Evolutionary conservation across 768 basidiomycete genomes (phyloP).

Genomic region (Phlebiopsis gigantea): DNA sequence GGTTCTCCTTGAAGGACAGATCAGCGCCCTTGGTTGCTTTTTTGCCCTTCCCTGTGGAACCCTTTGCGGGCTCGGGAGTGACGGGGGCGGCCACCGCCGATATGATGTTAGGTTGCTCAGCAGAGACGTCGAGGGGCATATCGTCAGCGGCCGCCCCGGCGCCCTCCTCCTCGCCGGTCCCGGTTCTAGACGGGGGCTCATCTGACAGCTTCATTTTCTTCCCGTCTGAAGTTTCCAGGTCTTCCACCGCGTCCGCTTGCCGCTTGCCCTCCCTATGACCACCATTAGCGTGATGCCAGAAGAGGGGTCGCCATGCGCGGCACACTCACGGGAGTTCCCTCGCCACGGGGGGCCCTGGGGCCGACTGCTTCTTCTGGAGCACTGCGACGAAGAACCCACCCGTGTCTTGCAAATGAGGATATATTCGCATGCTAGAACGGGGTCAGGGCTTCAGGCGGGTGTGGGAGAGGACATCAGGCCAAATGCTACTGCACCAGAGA

Average conservation of each 20-base stretch:
- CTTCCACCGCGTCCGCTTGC: constrained; percentile 35
- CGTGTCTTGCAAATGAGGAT: constrained; percentile 94
- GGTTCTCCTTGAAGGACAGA: constrained; percentile 70
- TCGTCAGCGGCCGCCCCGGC: constrained; percentile 14
- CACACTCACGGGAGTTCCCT: constrained; percentile 11
- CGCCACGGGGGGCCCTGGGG: constrained; percentile 1
- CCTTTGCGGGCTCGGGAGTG: constrained; percentile 1
- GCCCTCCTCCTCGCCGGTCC: constrained; percentile 14
- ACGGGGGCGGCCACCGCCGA: constrained; percentile 9
- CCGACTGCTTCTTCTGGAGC: constrained; percentile 44
- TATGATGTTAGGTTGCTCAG: too few relatives aligned
- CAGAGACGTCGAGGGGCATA: constrained; percentile 4
- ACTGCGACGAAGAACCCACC: constrained; percentile 99
- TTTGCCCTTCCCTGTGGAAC: constrained; percentile 19
- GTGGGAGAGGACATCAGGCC: not conserved
- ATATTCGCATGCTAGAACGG: constrained; percentile 68
- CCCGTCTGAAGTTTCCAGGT: constrained; percentile 36
- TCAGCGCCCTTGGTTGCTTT: constrained; percentile 19
- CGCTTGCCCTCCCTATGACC: constrained; percentile 44
- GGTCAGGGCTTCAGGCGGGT: not conserved
- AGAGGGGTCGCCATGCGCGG: not conserved
- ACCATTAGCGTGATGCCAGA: constrained; percentile 2
- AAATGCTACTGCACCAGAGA: constrained; percentile 51
- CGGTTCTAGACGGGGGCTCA: not conserved
- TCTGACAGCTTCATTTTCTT: constrained; percentile 45